Conservation (phyloP, 495 filamentous ascomycete genomes). For the Hypoxylon fragiforme region DNA sequence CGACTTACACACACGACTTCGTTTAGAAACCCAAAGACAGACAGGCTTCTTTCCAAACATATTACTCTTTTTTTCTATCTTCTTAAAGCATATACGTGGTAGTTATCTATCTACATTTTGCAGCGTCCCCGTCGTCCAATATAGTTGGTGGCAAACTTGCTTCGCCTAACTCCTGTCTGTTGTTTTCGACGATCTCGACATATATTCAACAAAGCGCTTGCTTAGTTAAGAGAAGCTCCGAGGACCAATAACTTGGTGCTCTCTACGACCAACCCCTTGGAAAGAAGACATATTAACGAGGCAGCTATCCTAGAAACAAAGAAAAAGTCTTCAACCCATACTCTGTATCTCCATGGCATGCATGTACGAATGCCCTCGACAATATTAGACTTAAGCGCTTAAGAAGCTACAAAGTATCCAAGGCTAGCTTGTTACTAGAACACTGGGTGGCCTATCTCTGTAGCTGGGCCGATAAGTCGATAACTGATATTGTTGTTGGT, state of each 20-base stretch:
- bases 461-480: constrained; percentile 8
- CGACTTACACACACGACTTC: constrained; percentile 35
- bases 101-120: constrained; percentile 29
- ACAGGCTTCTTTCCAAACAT: constrained; percentile 20
- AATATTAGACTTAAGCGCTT: constrained; percentile 10
- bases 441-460: constrained; percentile 1
- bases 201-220: constrained; percentile 18
- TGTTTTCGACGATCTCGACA: constrained; percentile 26
- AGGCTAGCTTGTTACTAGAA: constrained; percentile 7
- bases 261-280: constrained; percentile 11
- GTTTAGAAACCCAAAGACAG: constrained; percentile 15
- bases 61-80: no score
- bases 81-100: constrained; percentile 23
- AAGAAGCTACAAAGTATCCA: constrained; percentile 14
- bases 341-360: constrained; percentile 11
- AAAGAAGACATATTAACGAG: constrained; percentile 9
- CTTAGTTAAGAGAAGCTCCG: constrained; percentile 11
- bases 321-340: constrained; percentile 4
- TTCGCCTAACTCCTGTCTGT: constrained; percentile 12
- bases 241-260: constrained; percentile 11
- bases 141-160: constrained; percentile 20
- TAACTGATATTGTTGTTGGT: constrained; percentile 4
- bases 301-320: constrained; percentile 3
- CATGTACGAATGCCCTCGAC: constrained; percentile 8
- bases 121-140: constrained; percentile 16